Evolutionary conservation across 1,284 basidiomycete genomes (phyloP), one percentile per base, ranked within the genome.

Genomic region (Ganoderma leucocontextum): DNA sequence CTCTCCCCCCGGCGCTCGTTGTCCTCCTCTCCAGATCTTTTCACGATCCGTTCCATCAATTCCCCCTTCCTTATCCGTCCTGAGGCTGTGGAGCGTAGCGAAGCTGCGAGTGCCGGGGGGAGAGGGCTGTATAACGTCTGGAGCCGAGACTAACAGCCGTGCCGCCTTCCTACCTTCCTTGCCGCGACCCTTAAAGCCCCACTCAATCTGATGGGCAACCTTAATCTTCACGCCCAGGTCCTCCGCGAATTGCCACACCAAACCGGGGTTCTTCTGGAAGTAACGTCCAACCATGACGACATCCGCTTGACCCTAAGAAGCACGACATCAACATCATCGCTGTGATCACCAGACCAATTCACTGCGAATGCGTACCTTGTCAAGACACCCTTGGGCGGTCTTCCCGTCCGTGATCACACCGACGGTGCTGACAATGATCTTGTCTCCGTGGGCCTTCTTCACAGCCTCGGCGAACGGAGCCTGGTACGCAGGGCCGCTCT

Each of bases 351-450:
- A 19, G 6, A 22, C 29, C 3, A 6, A 19, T n/a, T 17, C 15
- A 8, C 47, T 8, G 41, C 25, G 25, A 13, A 38, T 47, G 38
- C 61, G 36, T 60, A 70, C 75, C 72, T 75, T 73, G 71, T 90
- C 84, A 19, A 94, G 78, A 41, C 91, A 83, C n/a, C 83, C 81
- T 75, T 93, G 86, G 1, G 91, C 89, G 47, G 89, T 81, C n/a
- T 82, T 75, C 2, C 88, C 87, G 47, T 81, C 81, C 0, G 84
- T 85, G 75, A 93, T 91, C 44, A 84, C 78, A 2, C 91, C 91
- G n/a, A 93, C 91, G 5, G 87, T 78, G 17, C 85, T 84, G 62
- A 89, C 82, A 12, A 85, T 76, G 67, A 89, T 75, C 65, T 81
- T 79, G 71, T 78, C 76, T 39, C 80, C 81, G 60, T 76, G 69